Conservation (phyloP, 495 filamentous ascomycete species). For the Aspergillus heteromorphus region DNA sequence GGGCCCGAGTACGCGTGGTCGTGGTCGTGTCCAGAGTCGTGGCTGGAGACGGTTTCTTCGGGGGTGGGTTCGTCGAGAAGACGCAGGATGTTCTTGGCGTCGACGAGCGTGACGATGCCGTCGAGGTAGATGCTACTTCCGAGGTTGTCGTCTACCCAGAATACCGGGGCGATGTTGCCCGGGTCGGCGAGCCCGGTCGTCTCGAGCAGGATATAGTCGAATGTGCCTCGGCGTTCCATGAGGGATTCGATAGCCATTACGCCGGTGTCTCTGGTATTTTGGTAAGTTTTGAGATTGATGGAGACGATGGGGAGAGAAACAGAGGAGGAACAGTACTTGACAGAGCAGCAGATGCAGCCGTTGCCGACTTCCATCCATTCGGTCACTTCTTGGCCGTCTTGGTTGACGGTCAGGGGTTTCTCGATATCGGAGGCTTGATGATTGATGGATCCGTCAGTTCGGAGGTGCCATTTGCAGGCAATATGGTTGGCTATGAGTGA, state of each 20-base stretch:
- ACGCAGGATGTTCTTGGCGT: constrained; percentile 84
- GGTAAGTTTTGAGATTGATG: constrained; percentile 5
- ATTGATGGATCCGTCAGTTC: background rate
- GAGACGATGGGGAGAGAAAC: background rate
- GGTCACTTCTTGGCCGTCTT: constrained; percentile 77
- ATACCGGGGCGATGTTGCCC: constrained; percentile 89
- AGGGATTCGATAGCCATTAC: constrained; percentile 91
- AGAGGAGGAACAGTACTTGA: constrained; percentile 58
- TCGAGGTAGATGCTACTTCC: constrained; percentile 93
- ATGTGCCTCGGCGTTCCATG: constrained; percentile 89
- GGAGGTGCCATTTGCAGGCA: background rate
- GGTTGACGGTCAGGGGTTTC: constrained; percentile 82
- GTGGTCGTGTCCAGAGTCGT: constrained; percentile 38
- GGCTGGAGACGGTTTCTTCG: constrained; percentile 42
- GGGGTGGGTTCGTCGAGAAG: constrained; percentile 70
- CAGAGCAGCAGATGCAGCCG: constrained; percentile 96
- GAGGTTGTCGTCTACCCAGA: constrained; percentile 95
- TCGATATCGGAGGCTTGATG: constrained; percentile 80
- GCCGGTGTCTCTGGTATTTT: constrained; percentile 83
- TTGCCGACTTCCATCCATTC: constrained; percentile 97
- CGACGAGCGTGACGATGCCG: constrained; percentile 92
- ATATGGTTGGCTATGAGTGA: constrained; percentile 2
- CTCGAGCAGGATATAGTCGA: constrained; percentile 97
- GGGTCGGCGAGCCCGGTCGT: constrained; percentile 95
- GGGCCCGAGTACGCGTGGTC: constrained; percentile 53